Percentiles rank a stretch among this genome's conserved stretches.
phyloP scores from a whole-genome alignment of 2,329 filamentous ascomycete genomes.

The Plenodomus biglobosus region DNA sequence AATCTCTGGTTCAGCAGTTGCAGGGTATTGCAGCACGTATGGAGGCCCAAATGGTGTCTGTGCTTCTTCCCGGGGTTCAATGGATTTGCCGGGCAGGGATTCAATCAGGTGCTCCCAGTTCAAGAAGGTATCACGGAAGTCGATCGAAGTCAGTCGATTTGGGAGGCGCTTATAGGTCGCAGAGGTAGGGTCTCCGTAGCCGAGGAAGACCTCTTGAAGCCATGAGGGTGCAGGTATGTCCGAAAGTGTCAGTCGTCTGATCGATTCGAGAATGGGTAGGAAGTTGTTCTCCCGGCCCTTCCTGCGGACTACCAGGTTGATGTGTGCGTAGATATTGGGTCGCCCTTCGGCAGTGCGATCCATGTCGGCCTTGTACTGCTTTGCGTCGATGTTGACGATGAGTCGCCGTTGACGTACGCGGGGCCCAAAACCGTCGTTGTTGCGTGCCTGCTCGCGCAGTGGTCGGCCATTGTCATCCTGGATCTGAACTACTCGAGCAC shows the following conservation, averaged over 20 bases:
- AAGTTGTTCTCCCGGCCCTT: slow-evolving; percentile 95
- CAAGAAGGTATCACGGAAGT: slow-evolving; percentile 92
- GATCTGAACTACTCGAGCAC: slow-evolving; percentile 83
- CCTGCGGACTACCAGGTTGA: slow-evolving; percentile 84
- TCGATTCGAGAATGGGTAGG: slow-evolving; percentile 87
- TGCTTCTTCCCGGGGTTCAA: slow-evolving; percentile 75
- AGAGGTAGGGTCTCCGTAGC: slow-evolving; percentile 87
- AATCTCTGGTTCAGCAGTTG: slow-evolving; percentile 42
- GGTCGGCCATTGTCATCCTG: slow-evolving; percentile 80
- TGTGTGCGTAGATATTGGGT: slow-evolving; percentile 74
- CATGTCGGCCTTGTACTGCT: slow-evolving; percentile 75
- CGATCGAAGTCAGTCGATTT: slow-evolving; percentile 75
- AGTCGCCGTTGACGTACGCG: slow-evolving; percentile 67
- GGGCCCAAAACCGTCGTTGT: slow-evolving; percentile 62
- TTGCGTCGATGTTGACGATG: slow-evolving; percentile 77
- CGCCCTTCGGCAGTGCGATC: slow-evolving; percentile 66
- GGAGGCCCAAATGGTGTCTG: slow-evolving; percentile 79
- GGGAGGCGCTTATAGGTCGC: slow-evolving; percentile 82
- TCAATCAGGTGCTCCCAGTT: slow-evolving; percentile 94
- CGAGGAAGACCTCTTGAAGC: slow-evolving; percentile 97
- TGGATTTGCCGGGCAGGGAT: slow-evolving; percentile 81
- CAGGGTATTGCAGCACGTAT: slow-evolving; percentile 72
- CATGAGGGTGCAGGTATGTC: slow-evolving; percentile 85
- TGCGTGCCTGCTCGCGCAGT: slow-evolving; percentile 62
- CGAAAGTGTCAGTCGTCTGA: slow-evolving; percentile 80